These are phyloP conservation scores for Lentinula guzmanii DNA, from an alignment of 768 basidiomycete genomes.

Conservation along the genomic window DNA sequence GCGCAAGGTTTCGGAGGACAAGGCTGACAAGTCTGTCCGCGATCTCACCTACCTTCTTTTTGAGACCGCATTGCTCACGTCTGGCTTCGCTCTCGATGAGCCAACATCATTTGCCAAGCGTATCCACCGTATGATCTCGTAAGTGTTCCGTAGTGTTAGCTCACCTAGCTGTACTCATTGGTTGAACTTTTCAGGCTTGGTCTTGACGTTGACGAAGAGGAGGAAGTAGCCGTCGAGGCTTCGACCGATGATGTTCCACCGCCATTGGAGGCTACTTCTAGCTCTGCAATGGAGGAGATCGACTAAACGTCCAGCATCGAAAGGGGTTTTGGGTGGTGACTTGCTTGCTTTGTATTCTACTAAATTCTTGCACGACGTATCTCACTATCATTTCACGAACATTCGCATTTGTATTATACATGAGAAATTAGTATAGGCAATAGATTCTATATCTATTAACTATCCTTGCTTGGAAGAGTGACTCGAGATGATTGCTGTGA, in stretches of 20 bases:
- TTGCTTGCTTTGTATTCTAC: not conserved
- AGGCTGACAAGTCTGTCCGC: constrained; percentile 96
- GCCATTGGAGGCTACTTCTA: constrained; percentile 51
- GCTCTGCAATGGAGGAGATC: constrained; percentile 97
- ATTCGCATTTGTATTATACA: not conserved
- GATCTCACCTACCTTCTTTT: constrained; percentile 94
- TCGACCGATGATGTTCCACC: constrained; percentile 36
- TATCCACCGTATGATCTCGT: constrained; percentile 95
- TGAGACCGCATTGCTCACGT: constrained; percentile 94
- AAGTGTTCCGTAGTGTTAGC: constrained; percentile 22
- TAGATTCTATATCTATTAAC: not conserved
- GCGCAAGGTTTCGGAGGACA: constrained; percentile 93
- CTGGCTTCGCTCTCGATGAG: constrained; percentile 93
- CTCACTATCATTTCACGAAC: not conserved
- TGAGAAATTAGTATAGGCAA: not conserved
- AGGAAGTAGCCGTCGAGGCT: constrained; percentile 42
- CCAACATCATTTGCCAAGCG: constrained; percentile 93
- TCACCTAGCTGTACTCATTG: constrained; percentile 1
- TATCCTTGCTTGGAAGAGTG: not conserved
- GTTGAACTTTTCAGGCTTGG: constrained; percentile 44
- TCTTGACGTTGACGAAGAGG: constrained; percentile 83
- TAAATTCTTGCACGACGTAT: not conserved
- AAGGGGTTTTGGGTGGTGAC: constrained; percentile 11
- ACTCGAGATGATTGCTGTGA: not conserved
- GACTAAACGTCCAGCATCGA: constrained; percentile 42